Base-by-base conservation (phyloP, 306 rosid genomes). In the Carpinus fangiana region DNA sequence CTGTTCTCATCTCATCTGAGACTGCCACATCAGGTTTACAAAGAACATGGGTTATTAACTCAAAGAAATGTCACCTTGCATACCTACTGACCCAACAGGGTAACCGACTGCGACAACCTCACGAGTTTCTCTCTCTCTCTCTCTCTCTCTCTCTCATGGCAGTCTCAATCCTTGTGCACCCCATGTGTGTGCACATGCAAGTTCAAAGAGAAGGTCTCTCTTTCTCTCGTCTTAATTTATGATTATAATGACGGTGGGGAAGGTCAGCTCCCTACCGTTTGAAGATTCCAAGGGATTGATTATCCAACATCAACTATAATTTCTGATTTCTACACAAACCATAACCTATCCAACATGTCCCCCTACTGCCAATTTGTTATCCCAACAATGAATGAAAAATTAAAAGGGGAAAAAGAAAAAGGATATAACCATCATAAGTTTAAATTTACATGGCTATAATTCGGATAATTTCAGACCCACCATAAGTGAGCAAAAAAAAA, bases 121-220 rank as follows among this genome's bases (percentile, higher is more conserved):
- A 31, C 2, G 34, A 6, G 4, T 2, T 9, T 0, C 7, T 31
- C 38, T 26, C 16, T 21, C 28, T 14, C 12, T 23, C 1, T n/a
- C n/a, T n/a, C 18, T 0, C 7, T 31, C 38, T 26, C 16, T 21
- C 28, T 14, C 12, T 23, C 1, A 8, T 16, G 71, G 12, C 23
- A 65, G 14, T 36, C 13, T 65, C 48, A 65, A 65, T 65, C 71
- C 26, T 16, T 4, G 28, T 10, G 26, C 72, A 9, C 1, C 72
- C 51, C 72, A 66, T 41, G 72, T 66, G 51, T 66, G 47, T 2
- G 71, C 71, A 66, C 71, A 66, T 65, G 70, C 20, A 28, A 8
- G 61, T 5, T 13, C 5, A 17, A 16, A 16, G 20, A 1, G 43
- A 38, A 38, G 31, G 1, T 1, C 11, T 56, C 62, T 20, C 64